phyloP scores from a whole-genome alignment of 352 stramenopile genomes.

The Globisporangium nunn region DNA sequence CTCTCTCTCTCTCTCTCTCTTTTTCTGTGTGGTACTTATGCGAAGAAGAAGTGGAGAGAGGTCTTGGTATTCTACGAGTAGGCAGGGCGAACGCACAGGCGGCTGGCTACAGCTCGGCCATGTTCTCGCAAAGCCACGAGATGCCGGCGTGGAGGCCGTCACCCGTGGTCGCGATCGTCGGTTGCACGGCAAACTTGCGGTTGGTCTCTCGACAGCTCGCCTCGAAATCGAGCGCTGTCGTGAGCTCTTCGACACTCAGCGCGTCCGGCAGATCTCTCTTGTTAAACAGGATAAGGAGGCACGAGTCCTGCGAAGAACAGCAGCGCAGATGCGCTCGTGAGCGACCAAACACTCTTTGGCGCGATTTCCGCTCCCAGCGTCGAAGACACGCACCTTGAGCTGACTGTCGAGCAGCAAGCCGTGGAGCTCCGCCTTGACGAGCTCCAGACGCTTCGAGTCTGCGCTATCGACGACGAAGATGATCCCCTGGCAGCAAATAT shows the following conservation, averaged over 20 bases:
- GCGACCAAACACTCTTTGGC: neutral
- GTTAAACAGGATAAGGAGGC: slow-evolving; percentile 68
- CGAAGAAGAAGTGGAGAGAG: neutral
- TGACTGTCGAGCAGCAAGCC: slow-evolving; percentile 64
- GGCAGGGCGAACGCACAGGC: too few relatives aligned
- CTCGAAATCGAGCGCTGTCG: slow-evolving; percentile 39
- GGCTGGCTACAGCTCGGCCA: slow-evolving; percentile 37
- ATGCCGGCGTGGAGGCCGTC: slow-evolving; percentile 69
- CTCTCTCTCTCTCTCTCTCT: too few relatives aligned
- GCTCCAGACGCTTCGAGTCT: slow-evolving; percentile 50
- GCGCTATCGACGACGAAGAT: slow-evolving; percentile 83
- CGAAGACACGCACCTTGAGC: slow-evolving; percentile 25
- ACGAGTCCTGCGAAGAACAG: slow-evolving; percentile 24
- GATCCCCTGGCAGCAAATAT: slow-evolving; percentile 35
- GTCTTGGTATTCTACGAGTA: neutral
- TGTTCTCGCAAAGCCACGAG: slow-evolving; percentile 74
- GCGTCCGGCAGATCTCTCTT: slow-evolving; percentile 61
- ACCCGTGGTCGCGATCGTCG: slow-evolving; percentile 68
- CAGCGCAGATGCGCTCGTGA: neutral
- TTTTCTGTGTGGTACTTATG: too few relatives aligned
- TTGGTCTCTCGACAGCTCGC: slow-evolving; percentile 35
- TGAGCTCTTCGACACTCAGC: slow-evolving; percentile 45
- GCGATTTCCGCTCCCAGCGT: too few relatives aligned
- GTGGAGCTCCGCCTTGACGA: slow-evolving; percentile 66
- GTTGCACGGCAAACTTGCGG: slow-evolving; percentile 54